These are phyloP conservation scores for Crotalaria pallida DNA, from an alignment of 306 rosid genomes.

Conservation along the genomic window DNA sequence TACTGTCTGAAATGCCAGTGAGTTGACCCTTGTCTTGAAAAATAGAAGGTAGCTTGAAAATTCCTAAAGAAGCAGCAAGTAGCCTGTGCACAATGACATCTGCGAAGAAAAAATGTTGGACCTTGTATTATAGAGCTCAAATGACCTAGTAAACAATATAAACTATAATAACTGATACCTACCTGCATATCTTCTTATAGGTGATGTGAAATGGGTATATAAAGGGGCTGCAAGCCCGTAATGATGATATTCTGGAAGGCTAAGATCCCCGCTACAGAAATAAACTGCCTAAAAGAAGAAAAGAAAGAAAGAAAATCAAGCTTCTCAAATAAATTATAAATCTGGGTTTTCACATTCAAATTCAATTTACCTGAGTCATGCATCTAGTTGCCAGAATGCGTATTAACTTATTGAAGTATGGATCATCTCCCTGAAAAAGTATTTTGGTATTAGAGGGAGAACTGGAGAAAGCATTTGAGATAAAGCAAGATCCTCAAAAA, in stretches of 20 bases:
- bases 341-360: neutral
- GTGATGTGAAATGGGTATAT: slow-evolving; percentile 97
- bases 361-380: slow-evolving; percentile 85
- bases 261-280: slow-evolving; percentile 94
- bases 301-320: neutral
- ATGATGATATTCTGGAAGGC: slow-evolving; percentile 89
- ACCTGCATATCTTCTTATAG: slow-evolving; percentile 97
- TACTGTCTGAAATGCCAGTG: slow-evolving; percentile 84
- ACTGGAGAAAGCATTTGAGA: neutral
- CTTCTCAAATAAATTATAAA: neutral
- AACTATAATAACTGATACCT: slow-evolving; percentile 9
- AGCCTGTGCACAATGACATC: slow-evolving; percentile 94
- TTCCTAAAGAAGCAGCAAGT: slow-evolving; percentile 90
- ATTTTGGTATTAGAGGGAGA: neutral
- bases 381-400: slow-evolving; percentile 94
- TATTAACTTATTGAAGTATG: slow-evolving; percentile 88
- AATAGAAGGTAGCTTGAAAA: slow-evolving; percentile 61
- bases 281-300: slow-evolving; percentile 69
- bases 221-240: slow-evolving; percentile 93
- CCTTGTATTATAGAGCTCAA: slow-evolving; percentile 11
- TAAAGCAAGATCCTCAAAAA: neutral
- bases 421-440: slow-evolving; percentile 77
- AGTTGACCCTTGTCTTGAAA: slow-evolving; percentile 78
- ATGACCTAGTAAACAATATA: slow-evolving; percentile 18
- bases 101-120: slow-evolving; percentile 33